These are phyloP conservation scores for Pleurotus platypus DNA, from an alignment of 768 basidiomycete species.

Conservation along the genomic window DNA sequence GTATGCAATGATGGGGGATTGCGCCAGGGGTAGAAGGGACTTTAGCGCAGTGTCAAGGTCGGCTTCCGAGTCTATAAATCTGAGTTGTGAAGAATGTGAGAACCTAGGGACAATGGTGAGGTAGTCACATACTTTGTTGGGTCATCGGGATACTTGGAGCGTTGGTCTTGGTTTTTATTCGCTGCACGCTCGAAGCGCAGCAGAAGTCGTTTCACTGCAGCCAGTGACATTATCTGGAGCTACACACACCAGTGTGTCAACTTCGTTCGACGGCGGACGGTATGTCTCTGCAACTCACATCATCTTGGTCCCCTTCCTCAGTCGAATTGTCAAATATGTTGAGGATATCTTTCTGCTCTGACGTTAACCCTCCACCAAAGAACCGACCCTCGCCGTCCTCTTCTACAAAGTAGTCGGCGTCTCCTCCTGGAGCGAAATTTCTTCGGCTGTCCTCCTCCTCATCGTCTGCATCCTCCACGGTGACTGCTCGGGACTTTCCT, in stretches of 20 bases:
- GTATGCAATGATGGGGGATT: constrained; percentile 79
- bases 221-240: constrained; percentile 67
- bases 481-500: constrained; percentile 37
- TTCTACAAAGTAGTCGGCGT: constrained; percentile 87
- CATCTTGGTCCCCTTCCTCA: constrained; percentile 59
- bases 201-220: constrained; percentile 69
- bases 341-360: constrained; percentile 91
- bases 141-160: constrained; percentile 92
- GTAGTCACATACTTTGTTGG: constrained; percentile 67
- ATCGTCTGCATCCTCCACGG: constrained; percentile 61
- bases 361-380: constrained; percentile 90
- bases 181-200: constrained; percentile 83
- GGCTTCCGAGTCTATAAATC: constrained; percentile 98
- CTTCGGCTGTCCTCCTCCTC: constrained; percentile 40
- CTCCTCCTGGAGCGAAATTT: constrained; percentile 78
- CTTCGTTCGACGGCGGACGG: no score
- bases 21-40: constrained; percentile 82
- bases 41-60: constrained; percentile 89
- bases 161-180: constrained; percentile 93
- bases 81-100: constrained; percentile 23
- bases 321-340: constrained; percentile 86
- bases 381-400: constrained; percentile 93
- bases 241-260: constrained; percentile 18
- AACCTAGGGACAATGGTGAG: constrained; percentile 1
- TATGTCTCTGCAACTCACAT: constrained; percentile 43